Base-by-base conservation (phyloP, 108 stramenopile species). In the Fragilaria crotonensis region DNA sequence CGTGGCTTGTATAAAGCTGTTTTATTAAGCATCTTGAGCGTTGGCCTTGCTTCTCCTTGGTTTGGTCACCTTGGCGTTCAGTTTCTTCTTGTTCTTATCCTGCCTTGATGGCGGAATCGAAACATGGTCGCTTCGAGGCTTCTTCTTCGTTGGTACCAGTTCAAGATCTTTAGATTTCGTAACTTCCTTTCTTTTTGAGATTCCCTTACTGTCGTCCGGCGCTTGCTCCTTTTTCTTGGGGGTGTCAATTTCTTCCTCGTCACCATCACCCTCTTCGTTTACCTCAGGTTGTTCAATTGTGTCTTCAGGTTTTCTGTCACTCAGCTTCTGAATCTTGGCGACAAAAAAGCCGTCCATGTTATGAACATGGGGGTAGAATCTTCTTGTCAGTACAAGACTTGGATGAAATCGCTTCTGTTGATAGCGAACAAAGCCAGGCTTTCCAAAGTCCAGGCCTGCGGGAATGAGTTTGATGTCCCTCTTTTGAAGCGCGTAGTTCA, bases 281-380 rank as follows among this genome's bases (percentile, higher is more conserved):
- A 70, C 36, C 71, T 85, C 30, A n/a, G n/a, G n/a, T n/a, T n/a
- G n/a, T 30, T 9, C 26, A 20, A 45, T 20, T 7, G 33, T 31
- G 19, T 61, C 60, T 49, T 52, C 80, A 11, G 71, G 77, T 31
- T 67, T 54, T 32, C 63, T 66, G 33, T 91, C 86, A 63, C 86
- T 88, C 30, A 96, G 53, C 73, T 98, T 98, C 54, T 92, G 76
- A 57, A 99, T 88, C 76, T 98, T 98, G 18, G 90, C 92, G 46
- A 99, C 96, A 65, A 87, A 99, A 71, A 99, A 99, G 19, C 99
- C 99, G 71, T 99, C 99, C 97, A 99, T 98, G 77, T 99, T 99
- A 83, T 99, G 99, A 30, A 96, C 96, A 66, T 99, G 99, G 25
- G 99, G 99, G 70, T 98, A 98, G 67, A 99, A 98, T 33, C 99